Base-by-base conservation (phyloP, 129 eudicot genomes). In the Chrysanthemum lavandulifolium region DNA sequence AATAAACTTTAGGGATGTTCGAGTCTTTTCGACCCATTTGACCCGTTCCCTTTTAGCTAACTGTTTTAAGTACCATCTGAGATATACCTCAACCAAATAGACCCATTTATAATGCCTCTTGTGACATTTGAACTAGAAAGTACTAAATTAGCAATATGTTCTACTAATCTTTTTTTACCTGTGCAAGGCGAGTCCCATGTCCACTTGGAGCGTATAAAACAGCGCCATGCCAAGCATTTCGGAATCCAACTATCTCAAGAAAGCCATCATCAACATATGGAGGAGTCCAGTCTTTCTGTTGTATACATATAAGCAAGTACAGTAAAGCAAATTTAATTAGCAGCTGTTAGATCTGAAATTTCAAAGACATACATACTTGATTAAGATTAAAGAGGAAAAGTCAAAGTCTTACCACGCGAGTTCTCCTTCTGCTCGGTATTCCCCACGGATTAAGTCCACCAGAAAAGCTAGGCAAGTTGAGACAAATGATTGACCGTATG, bases 181-280 rank as follows among this genome's bases (percentile, higher is more conserved):
- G 99, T 75, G 99, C 99, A 65, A 94, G 97, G 63, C 99, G 99
- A 40, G 91, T 94, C 52, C 99, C 99, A 49, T 95, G 99, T 53
- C 99, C 99, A 31, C 73, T 85, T 68, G 97, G 94, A 65, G 97
- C 80, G 33, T 84, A 82, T 63, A 90, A 82, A 80, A 91, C 91
- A 64, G 93, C 88, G 7, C 99, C 99, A 72, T 95, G 99, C 97
- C 99, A 95, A 76, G 99, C 99, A 79, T 95, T 87, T 79, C 88
- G 84, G 76, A 95, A 95, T 25, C 99, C 99, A 70, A 95, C 99
- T 65, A 95, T 77, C 74, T 95, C 99, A 23, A 95, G 78, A 51
- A 88, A 81, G 50, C 91, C 95, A 79, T 95, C 99, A 77, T 95
- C 99, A 10, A 90, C 96, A 54, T 71, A 90, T 9, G 91, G 93